Evolutionary conservation across 495 filamentous ascomycete genomes (phyloP).

Genomic region (Penicillium bovifimosum): DNA sequence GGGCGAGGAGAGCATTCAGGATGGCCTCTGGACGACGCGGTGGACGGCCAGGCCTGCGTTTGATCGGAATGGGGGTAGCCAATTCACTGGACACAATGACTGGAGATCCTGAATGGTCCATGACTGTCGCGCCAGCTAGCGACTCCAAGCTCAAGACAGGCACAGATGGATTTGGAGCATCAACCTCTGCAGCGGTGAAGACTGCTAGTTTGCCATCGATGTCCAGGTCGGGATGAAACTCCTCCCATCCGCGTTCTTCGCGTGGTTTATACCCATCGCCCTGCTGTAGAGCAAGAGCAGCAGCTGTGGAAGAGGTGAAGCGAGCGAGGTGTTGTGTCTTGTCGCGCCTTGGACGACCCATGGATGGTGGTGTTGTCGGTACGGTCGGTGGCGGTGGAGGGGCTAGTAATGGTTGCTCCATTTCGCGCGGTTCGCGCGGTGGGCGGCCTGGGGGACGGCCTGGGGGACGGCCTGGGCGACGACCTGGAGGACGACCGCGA

Average conservation of each 20-base stretch:
- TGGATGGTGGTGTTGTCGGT: constrained; percentile 41
- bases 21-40: constrained; percentile 56
- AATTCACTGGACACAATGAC: constrained; percentile 15
- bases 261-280: constrained; percentile 94
- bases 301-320: constrained; percentile 77
- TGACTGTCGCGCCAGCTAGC: constrained; percentile 19
- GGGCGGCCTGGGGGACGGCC: too few relatives aligned
- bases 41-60: constrained; percentile 57
- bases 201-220: constrained; percentile 72
- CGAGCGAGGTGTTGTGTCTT: constrained; percentile 46
- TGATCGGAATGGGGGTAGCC: constrained; percentile 40
- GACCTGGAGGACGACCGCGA: too few relatives aligned
- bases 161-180: constrained; percentile 50
- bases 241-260: constrained; percentile 94
- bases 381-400: constrained; percentile 36
- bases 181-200: constrained; percentile 78
- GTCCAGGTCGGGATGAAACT: constrained; percentile 93
- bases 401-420: constrained; percentile 22
- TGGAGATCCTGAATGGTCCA: constrained; percentile 16
- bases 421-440: constrained; percentile 23
- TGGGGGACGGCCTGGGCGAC: too few relatives aligned
- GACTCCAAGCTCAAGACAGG: constrained; percentile 19
- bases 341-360: constrained; percentile 46
- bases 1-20: constrained; percentile 53
- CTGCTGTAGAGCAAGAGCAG: constrained; percentile 76